Evolutionary conservation across 1,284 basidiomycete genomes (phyloP), one percentile per base, ranked within the genome.

Genomic region (Golubevia sp.): DNA sequence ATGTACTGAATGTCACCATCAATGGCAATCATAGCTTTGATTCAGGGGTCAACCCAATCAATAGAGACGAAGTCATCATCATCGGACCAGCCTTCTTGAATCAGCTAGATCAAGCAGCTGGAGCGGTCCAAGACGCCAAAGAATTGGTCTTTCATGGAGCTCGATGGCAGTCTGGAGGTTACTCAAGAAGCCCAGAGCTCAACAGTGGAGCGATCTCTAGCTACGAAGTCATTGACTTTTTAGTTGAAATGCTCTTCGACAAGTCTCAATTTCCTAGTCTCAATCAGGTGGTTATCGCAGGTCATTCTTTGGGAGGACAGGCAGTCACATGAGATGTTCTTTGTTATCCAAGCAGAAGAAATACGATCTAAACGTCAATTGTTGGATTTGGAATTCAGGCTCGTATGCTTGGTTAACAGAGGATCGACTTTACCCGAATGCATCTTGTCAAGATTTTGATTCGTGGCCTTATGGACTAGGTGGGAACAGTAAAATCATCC

Each of bases 291-390:
- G 65, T 70, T 38, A 18, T 79, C 15, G 71, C 68, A 4, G 77
- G 77, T 38, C 77, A 79, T 63, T 76, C 73, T 52, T 71, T 79
- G 71, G 77, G 75, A 21, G 77, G 75, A 2, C 77, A 79, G 62
- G 73, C 70, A 60, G 70, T 65, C n/a, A 69, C 71, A 49, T 68
- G n/a, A n/a, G 75, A 24, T 79, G 77, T 52, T 58, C 75, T 0
- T 20, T 77, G 13, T 26, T 70, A 15, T 67, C 67, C 38, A 67
- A 68, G 57, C 50, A 60, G 23, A 68, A 68, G 61, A 11, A 18
- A 2, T 68, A 68, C 52, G 52, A 59, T 27, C 60, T 62, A 56
- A 61, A 68, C 23, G 24, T 55, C 8, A 55, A 56, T 18, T 79
- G 61, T 50, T 79, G 74, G 75, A 61, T 77, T 20, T 74, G 76